Percentiles rank a stretch among this genome's conserved stretches.
Conservation (phyloP, 1,139 yeast genomes). For the Meyerozyma elateridarum region DNA sequence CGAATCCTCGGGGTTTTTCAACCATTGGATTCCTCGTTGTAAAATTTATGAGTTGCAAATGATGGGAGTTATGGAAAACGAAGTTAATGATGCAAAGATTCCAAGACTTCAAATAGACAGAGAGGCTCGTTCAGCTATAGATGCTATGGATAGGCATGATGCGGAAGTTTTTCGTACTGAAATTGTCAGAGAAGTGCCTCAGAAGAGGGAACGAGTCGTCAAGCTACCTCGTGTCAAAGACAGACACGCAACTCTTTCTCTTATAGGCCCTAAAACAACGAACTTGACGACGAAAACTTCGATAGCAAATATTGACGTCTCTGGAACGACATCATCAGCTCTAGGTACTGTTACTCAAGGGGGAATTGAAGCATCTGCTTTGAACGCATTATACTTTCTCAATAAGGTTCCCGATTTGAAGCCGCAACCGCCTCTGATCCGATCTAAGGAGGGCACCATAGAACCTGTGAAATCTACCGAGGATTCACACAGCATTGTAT, state of each 20-base stretch:
- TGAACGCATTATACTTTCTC: conserved; percentile 36
- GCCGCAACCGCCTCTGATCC: conserved; percentile 7
- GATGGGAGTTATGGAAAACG: conserved; percentile 98
- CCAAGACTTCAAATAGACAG: conserved; percentile 40
- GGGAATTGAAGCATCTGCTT: conserved; percentile 30
- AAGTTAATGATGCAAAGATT: conserved; percentile 60
- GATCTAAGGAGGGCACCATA: no score
- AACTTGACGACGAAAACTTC: conserved; percentile 8
- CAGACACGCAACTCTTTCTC: conserved; percentile 23
- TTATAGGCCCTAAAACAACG: conserved; percentile 20
- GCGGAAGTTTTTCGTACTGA: conserved; percentile 39
- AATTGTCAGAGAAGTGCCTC: conserved; percentile 17
- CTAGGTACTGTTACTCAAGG: conserved; percentile 35
- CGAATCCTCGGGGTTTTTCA: conserved; percentile 40
- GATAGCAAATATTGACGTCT: conserved; percentile 18
- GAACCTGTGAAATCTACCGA: no score
- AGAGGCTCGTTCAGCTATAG: conserved; percentile 32
- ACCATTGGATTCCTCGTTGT: conserved; percentile 88
- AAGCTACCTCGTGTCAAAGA: conserved; percentile 13
- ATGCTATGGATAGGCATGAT: conserved; percentile 63
- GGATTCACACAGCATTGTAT: no score
- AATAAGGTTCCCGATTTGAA: conserved; percentile 32
- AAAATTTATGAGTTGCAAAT: conserved; percentile 92
- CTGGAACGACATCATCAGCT: conserved; percentile 33
- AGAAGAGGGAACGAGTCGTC: conserved; percentile 6